Evolutionary conservation across 2,329 filamentous ascomycete genomes (phyloP).

Genomic region (Fusarium staphyleae): DNA sequence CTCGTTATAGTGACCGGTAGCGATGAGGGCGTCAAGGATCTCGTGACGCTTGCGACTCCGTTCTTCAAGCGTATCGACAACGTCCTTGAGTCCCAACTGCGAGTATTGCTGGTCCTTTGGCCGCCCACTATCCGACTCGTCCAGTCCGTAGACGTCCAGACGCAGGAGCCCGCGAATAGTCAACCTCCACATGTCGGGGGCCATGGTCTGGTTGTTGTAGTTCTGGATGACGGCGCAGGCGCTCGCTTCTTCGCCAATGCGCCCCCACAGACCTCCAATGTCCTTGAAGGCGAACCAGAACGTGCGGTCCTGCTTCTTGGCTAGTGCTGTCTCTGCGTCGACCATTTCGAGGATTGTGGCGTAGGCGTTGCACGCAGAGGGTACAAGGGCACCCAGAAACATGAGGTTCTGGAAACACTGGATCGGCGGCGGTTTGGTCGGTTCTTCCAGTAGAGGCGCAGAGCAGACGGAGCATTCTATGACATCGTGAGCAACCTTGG

Average conservation of each 20-base stretch:
- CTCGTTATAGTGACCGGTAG: constrained; percentile 46
- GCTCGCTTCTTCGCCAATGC: constrained; percentile 36
- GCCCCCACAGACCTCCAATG: constrained; percentile 59
- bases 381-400: constrained; percentile 64
- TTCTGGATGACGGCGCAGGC: constrained; percentile 40
- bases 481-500: constrained; percentile 58
- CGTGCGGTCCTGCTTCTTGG: constrained; percentile 51
- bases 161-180: constrained; percentile 62
- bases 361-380: constrained; percentile 65
- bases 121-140: constrained; percentile 23
- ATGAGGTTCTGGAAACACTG: constrained; percentile 65
- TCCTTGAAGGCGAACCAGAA: constrained; percentile 55
- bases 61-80: constrained; percentile 61
- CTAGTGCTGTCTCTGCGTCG: constrained; percentile 57
- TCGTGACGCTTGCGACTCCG: constrained; percentile 58
- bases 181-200: constrained; percentile 61
- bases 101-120: constrained; percentile 30
- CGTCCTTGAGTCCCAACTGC: constrained; percentile 61
- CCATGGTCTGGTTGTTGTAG: constrained; percentile 55
- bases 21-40: constrained; percentile 55
- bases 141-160: constrained; percentile 64
- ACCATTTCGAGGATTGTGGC: constrained; percentile 61
- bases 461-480: constrained; percentile 61
- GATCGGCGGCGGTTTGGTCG: constrained; percentile 50
- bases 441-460: constrained; percentile 47